A percentile compares a stretch with the other conserved stretches of the same genome.
These are phyloP conservation scores for Solanum paucissectum DNA, from an alignment of 257 asterid genomes.

Conservation along the genomic window DNA sequence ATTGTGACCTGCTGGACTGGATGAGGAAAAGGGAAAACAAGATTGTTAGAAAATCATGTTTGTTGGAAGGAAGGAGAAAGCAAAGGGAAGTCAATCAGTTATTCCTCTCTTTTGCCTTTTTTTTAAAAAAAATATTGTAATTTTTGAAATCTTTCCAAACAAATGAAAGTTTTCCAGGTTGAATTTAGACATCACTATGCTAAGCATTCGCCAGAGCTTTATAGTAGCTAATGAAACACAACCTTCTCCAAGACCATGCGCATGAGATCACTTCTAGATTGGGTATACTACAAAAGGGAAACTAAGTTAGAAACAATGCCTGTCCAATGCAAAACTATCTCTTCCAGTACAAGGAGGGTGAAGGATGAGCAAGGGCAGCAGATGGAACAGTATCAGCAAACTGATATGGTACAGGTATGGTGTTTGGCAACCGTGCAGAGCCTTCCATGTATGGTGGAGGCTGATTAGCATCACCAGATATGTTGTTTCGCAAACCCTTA, in stretches of 20 bases:
- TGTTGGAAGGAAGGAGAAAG: not conserved
- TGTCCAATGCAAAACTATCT: constrained; percentile 8
- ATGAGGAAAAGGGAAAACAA: not conserved
- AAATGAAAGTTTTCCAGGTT: not conserved
- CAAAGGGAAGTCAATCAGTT: not conserved
- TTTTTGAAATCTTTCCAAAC: not conserved
- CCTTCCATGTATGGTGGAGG: not conserved
- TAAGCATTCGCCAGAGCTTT: not conserved
- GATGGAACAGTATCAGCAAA: not conserved
- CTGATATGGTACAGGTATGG: not conserved
- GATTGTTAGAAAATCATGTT: not conserved
- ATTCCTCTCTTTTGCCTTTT: not conserved
- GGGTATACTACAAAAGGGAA: not conserved
- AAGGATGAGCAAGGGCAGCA: not conserved
- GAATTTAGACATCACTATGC: not conserved
- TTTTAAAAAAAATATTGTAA: not conserved
- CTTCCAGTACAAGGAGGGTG: not conserved
- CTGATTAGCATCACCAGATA: not conserved
- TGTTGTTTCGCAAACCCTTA: not conserved
- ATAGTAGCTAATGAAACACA: not conserved
- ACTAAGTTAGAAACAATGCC: not conserved
- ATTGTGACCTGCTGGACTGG: not conserved
- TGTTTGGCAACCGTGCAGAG: not conserved
- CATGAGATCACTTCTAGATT: not conserved
- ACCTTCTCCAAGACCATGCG: not conserved